Base-by-base conservation (phyloP, 495 filamentous ascomycete species). In the Hapsidospora chrysogenum region DNA sequence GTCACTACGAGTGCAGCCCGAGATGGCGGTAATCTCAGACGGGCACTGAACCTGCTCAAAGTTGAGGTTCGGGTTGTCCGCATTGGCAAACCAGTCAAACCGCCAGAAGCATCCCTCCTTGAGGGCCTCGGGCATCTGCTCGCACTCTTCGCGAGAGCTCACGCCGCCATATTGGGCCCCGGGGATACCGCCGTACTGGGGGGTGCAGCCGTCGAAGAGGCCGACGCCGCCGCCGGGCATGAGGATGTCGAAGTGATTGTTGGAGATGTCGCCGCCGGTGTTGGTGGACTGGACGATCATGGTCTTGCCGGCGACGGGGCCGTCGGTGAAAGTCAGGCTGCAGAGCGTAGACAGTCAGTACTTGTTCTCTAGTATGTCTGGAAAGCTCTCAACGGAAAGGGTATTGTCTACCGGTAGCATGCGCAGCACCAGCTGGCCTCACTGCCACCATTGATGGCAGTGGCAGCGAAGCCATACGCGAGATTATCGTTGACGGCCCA, bases 221-320 rank as follows among this genome's bases (percentile, higher is more conserved):
- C 76, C 76, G 6, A 77, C 72, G 17, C 76, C 74, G 32, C 76
- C 74, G 28, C 74, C 74, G 33, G 76, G 74, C 32, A 80, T 76
- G 63, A 66, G 68, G 36, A 78, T 45, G 57, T 75, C 72, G 48
- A 78, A 78, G 39, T 76, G 72, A 37, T 73, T 73, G 13, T 57
- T 42, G 13, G 60, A 60, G 35, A 77, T 47, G 36, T 76, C 72
- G 14, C 61, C 64, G 10, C 71, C 73, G 15, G 71, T 77, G 47
- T 80, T 80, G 29, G 69, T 76, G 11, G 72, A 71, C 56, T 79
- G 75, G 13, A 79, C 70, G 37, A 78, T 62, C 64, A 79, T 66
- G 56, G 68, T 67, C 63, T 78, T 68, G 39, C 74, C 63, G 29
- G 41, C 22, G 8, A 70, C 61, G 0, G 70, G 46, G 0, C 63